Base-by-base conservation (phyloP, 768 basidiomycete genomes). In the Rickenella mellea region DNA sequence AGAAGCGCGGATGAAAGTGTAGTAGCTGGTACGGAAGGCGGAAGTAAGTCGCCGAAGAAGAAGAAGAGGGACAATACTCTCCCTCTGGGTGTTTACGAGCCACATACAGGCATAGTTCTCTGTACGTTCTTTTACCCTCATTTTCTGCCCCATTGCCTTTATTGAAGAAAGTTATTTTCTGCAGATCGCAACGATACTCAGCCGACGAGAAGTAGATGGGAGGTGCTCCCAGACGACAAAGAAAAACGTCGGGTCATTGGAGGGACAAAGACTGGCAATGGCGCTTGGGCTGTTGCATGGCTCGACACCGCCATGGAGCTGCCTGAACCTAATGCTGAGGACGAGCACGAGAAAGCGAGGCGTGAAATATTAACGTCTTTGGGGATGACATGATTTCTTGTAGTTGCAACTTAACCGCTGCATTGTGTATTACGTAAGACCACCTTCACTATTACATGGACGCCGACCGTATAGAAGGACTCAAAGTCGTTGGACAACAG, bases 201-300 rank as follows among this genome's bases (percentile, higher is more conserved):
- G 52, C 80, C 91, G 0, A 82, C 78, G 0, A 65, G 60, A 29
- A 68, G 65, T 42, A 71, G 71, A 14, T 78, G 82, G 77, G 80
- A 82, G 48, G 61, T 62, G 2, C 41, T 82, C 7, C 70, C 75
- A 6, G 71, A 75, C 46, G 55, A 63, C 0, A 54, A 53, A 0
- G 63, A 60, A 14, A 52, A 48, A 48, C 65, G 64, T 26, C 59
- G 52, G 1, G 61, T 84, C 17, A 62, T 85, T 6, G 85, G 83
- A 0, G 83, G 83, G 2, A 74, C 79, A 0, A 85, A 83, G 57
- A 74, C 73, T 2, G 87, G 89, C 6, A 78, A 82, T 51, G 78
- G 75, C 0, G 85, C 82, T 4, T 90, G 88, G 89, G 84, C 73
- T 0, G 57, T 90, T 39, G 82, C 83, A 4, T 86, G 82, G 76